These are phyloP conservation scores for Pichia kluyveri DNA, from an alignment of 805 yeast genomes.

Conservation along the genomic window DNA sequence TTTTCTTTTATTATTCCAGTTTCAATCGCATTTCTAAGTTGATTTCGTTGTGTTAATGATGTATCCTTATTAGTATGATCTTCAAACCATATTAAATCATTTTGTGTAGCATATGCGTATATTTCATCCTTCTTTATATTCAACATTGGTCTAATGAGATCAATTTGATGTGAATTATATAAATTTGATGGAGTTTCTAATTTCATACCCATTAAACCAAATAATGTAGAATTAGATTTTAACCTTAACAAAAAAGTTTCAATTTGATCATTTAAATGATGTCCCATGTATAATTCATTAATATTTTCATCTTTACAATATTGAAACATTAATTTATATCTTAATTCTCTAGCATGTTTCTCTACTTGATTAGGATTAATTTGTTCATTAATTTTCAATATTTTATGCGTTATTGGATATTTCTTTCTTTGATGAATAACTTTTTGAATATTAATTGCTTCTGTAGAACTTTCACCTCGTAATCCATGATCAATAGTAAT, in stretches of 20 bases:
- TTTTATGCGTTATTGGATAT: conserved; percentile 21
- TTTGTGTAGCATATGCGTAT: conserved; percentile 33
- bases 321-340: conserved; percentile 37
- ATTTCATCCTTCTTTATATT: conserved; percentile 35
- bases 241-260: conserved; percentile 61
- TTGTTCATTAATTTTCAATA: conserved; percentile 12
- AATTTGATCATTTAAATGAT: conserved; percentile 61
- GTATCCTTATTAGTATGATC: conserved; percentile 55
- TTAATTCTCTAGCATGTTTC: conserved; percentile 44
- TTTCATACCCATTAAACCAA: conserved; percentile 53
- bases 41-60: conserved; percentile 47
- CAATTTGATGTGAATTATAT: not conserved
- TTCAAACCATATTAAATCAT: conserved; percentile 53
- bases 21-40: not conserved
- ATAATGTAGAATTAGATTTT: conserved; percentile 32
- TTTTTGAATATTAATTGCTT: conserved; percentile 34
- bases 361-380: conserved; percentile 29
- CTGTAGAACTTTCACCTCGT: conserved; percentile 38
- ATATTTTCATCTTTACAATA: conserved; percentile 31
- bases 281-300: conserved; percentile 47
- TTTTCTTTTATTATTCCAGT: not conserved
- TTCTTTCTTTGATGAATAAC: not conserved
- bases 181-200: not conserved
- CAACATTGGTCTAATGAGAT: conserved; percentile 45
- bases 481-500: conserved; percentile 60